Conservation (phyloP, 352 stramenopile genomes). For the Phytophthora cryptogea region DNA sequence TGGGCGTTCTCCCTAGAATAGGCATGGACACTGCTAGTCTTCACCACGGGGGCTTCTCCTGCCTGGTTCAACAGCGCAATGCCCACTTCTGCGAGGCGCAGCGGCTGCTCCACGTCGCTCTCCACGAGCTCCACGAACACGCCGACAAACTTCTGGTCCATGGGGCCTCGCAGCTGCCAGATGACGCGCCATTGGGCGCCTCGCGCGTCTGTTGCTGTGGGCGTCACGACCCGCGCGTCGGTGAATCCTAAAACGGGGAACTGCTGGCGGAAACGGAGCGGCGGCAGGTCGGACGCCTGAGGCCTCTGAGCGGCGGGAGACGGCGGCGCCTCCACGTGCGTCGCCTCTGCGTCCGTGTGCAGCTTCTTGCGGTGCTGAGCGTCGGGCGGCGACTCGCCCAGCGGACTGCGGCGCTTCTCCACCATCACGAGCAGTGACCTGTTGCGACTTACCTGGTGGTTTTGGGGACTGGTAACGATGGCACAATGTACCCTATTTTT, state of each 20-base stretch:
- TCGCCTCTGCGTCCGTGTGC: conserved; percentile 16
- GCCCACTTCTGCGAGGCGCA: conserved; percentile 36
- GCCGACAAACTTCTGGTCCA: conserved; percentile 51
- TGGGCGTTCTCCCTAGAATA: conserved; percentile 57
- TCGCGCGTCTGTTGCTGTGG: conserved; percentile 37
- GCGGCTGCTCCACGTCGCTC: not conserved
- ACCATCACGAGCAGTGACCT: conserved; percentile 35
- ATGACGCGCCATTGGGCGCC: conserved; percentile 61
- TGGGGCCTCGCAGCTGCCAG: conserved; percentile 61
- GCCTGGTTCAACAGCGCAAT: conserved; percentile 52
- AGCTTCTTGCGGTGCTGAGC: conserved; percentile 40
- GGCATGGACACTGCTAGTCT: conserved; percentile 50
- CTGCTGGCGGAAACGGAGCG: conserved; percentile 36
- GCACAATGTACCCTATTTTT: too few species aligned
- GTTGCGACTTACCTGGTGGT: conserved; percentile 13
- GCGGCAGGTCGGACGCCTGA: conserved; percentile 6
- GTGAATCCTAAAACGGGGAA: conserved; percentile 52
- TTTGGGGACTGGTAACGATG: conserved; percentile 1
- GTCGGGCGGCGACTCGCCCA: conserved; percentile 23
- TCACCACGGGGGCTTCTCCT: conserved; percentile 21
- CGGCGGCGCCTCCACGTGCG: conserved; percentile 10
- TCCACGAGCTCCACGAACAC: conserved; percentile 66
- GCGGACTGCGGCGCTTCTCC: conserved; percentile 53
- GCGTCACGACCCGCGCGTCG: conserved; percentile 38
- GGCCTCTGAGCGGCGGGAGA: not conserved